A percentile compares a stretch with the other conserved stretches of the same genome.
Conservation (phyloP, 2,329 filamentous ascomycete genomes). For the Rhinocladiella mackenziei region DNA sequence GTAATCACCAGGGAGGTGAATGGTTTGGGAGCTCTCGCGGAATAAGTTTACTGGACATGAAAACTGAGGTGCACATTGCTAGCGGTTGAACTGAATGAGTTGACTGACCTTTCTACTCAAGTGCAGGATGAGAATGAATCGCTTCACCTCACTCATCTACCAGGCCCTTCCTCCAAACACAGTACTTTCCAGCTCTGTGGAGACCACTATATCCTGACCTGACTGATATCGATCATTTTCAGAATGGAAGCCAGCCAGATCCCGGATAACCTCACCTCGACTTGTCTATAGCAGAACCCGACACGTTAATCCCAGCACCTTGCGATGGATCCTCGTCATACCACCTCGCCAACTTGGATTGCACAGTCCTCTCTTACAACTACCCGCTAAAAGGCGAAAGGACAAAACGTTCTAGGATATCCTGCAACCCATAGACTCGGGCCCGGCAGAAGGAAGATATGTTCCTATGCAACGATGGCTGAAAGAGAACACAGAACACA, state of each 20-base stretch:
- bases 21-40: too few species aligned
- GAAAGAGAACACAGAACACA: slow-evolving; percentile 15
- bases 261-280: background rate
- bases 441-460: background rate
- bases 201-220: too few species aligned
- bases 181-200: too few species aligned
- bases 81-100: too few species aligned
- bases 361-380: background rate
- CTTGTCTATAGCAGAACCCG: background rate
- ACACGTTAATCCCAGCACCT: slow-evolving; percentile 2
- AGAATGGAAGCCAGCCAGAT: background rate
- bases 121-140: too few species aligned
- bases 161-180: too few species aligned
- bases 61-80: too few species aligned
- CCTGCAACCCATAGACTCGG: background rate
- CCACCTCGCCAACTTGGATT: background rate
- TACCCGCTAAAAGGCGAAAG: slow-evolving; percentile 3
- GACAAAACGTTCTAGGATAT: background rate
- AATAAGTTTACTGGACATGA: too few species aligned
- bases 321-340: slow-evolving; percentile 15
- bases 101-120: too few species aligned
- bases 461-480: slow-evolving; percentile 24
- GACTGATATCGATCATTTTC: too few species aligned
- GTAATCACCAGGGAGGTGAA: too few species aligned
- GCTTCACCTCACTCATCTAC: too few species aligned